Base-by-base conservation (phyloP, 1,139 yeast genomes). In the Diutina siamensis region DNA sequence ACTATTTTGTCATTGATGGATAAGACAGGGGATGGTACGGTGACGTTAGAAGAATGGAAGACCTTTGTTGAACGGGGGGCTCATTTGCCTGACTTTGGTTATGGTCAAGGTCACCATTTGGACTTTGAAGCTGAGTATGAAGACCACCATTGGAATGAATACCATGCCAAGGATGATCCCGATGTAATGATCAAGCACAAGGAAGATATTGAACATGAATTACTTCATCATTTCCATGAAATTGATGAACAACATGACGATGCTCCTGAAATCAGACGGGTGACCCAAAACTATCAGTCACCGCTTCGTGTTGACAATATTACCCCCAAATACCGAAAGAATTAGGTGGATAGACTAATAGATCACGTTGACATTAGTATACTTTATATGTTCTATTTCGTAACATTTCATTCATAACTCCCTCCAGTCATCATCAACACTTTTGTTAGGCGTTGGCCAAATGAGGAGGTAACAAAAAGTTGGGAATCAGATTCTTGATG, bases 31-130 rank as follows among this genome's bases (percentile, higher is more conserved):
- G 89, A 88, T 57, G 84, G 83, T 0, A 65, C 64, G 45, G 71
- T 89, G 13, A 65, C 80, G 10, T 62, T 76, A 46, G 79, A 79
- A 17, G 97, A 88, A 58, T 92, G 89, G 82, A 57, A 77, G 44
- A 63, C 64, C n/a, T 89, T 76, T 62, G 71, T 75, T 8, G 61
- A 62, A 2, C 63, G 62, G 8, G 94, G 94, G 4, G 83, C 84
- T 2, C 76, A 76, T 51, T 74, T 92, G 57, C 97, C 97, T 1
- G 97, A 92, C 61, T 79, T 88, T 59, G 95, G 96, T 8, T 80
- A 82, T 51, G 97, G 97, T 19, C 92, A 86, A n/a, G 97, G 98
- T 17, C 97, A 89, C 59, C 97, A 89, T 63, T 83, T 89, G 45
- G 96, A 87, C 63, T 92, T 88, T 57, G 98, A 92, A 62, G 75